Base-by-base conservation (phyloP, 768 basidiomycete genomes). In the Pisolithus sp. region DNA sequence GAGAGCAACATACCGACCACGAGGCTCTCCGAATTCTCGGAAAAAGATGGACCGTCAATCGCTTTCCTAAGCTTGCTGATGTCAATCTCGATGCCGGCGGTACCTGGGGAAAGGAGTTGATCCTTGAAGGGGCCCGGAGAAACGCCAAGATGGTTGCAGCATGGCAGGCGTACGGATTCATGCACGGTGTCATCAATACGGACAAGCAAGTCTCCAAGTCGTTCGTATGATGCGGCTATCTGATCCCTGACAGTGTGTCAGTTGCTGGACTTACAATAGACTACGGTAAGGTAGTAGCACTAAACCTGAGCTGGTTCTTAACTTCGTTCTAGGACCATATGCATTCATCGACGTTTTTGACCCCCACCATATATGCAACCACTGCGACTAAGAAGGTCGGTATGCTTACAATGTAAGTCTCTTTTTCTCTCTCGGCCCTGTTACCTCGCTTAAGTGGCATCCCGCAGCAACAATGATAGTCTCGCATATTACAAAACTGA, bases 161-260 rank as follows among this genome's bases (percentile, higher is more conserved):
- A 4, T 98, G 96, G 96, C 95, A 98, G 69, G 91, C 82, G 7
- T 89, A 87, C 66, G 92, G 92, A 1, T 93, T 89, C 65, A 91
- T 93, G 91, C 90, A 93, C 62, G 93, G 92, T 0, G 95, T 99
- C 36, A 92, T 99, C 59, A 98, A 98, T 63, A 95, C 94, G 2
- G 95, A 97, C 72, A 96, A 95, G 88, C 87, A 57, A 52, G 78
- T 62, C n/a, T 2, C 23, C 24, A 50, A 28, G 38, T 28, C 13
- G 13, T 44, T 24, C 26, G 8, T 9, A 10, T 42, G 17, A 13
- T 28, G 7, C 13, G 0, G 30, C 48, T 51, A 37, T 23, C 40
- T 64, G 30, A 65, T 50, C 12, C 34, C 15, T n/a, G 26, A 26
- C 56, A 89, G 86, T 50, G 80, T 89, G 20, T 89, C 86, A 3